Evolutionary conservation across 768 basidiomycete genomes (phyloP).

Genomic region (Dentipellis sp.): DNA sequence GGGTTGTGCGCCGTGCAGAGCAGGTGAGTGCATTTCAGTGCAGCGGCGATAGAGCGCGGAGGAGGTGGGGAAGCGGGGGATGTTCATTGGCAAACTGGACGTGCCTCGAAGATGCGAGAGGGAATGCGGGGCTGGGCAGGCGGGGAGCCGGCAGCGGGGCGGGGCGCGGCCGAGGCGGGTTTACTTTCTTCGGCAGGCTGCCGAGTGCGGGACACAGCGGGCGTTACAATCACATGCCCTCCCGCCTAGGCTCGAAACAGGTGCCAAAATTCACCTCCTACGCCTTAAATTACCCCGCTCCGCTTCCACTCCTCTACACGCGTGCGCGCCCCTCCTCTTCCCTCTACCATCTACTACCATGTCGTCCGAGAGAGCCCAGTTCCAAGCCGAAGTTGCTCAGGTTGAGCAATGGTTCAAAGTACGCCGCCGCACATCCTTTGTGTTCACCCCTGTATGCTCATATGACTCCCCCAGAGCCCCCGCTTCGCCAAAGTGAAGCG

Average conservation of each 20-base stretch:
- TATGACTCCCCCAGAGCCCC: constrained; percentile 48
- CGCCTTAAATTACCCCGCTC: background rate
- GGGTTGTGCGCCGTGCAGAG: no score
- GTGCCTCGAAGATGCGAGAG: no score
- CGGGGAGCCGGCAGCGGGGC: no score
- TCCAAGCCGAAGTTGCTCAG: constrained; percentile 73
- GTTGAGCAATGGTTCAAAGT: constrained; percentile 95
- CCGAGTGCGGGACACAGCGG: background rate
- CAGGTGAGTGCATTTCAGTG: no score
- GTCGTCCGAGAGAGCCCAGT: constrained; percentile 56
- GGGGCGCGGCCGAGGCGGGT: background rate
- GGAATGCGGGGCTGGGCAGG: no score
- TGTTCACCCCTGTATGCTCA: background rate
- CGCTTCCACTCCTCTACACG: background rate
- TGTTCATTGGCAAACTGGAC: no score
- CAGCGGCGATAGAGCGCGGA: no score
- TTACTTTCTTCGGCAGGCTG: background rate
- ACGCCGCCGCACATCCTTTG: constrained; percentile 9
- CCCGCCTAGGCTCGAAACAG: background rate
- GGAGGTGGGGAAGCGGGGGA: no score
- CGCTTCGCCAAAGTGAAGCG: constrained; percentile 84
- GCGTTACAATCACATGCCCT: background rate
- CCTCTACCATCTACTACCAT: constrained; percentile 26
- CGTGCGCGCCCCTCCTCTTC: background rate
- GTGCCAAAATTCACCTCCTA: background rate